These are phyloP conservation scores for Colletotrichum musicola DNA, from an alignment of 2,329 filamentous ascomycete species.

Conservation along the genomic window DNA sequence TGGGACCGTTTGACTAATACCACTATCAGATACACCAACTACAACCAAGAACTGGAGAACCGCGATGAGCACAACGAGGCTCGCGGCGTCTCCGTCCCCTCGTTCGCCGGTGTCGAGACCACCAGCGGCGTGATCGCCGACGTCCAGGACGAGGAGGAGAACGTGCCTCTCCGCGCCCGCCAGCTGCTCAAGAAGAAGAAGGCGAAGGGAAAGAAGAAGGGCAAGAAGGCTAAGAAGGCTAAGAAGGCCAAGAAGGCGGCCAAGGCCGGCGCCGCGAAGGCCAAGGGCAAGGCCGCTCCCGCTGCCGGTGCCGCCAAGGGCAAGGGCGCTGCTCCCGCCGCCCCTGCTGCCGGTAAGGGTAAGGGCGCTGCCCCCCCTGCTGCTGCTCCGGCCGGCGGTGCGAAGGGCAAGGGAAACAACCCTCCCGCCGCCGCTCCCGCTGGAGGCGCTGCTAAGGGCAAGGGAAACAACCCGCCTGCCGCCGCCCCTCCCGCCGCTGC, in stretches of 20 bases:
- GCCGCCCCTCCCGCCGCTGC: conserved; percentile 15
- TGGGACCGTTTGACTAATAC: background rate
- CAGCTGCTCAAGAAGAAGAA: conserved; percentile 29
- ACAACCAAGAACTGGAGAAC: conserved; percentile 29
- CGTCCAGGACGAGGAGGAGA: conserved; percentile 20
- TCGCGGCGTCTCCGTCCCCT: conserved; percentile 31
- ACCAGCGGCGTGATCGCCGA: conserved; percentile 31
- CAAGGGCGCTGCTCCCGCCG: conserved; percentile 27
- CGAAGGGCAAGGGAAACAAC: conserved; percentile 16
- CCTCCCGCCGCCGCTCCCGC: conserved; percentile 18
- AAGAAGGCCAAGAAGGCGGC: conserved; percentile 25
- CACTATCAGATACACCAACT: conserved; percentile 1
- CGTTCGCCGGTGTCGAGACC: conserved; percentile 32
- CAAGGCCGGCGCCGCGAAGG: conserved; percentile 25
- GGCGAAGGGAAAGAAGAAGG: conserved; percentile 27
- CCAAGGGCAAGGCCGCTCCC: conserved; percentile 19
- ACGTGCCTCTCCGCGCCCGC: conserved; percentile 25
- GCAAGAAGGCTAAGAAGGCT: conserved; percentile 28
- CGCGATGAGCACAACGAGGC: conserved; percentile 30
- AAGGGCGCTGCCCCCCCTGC: conserved; percentile 19
- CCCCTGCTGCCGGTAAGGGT: conserved; percentile 17
- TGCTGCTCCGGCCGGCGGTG: background rate
- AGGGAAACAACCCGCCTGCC: conserved; percentile 16
- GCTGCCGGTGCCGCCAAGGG: conserved; percentile 19
- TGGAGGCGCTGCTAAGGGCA: conserved; percentile 28